Base-by-base conservation (phyloP, 2,329 filamentous ascomycete species). In the Calonectria pseudoreteaudii region DNA sequence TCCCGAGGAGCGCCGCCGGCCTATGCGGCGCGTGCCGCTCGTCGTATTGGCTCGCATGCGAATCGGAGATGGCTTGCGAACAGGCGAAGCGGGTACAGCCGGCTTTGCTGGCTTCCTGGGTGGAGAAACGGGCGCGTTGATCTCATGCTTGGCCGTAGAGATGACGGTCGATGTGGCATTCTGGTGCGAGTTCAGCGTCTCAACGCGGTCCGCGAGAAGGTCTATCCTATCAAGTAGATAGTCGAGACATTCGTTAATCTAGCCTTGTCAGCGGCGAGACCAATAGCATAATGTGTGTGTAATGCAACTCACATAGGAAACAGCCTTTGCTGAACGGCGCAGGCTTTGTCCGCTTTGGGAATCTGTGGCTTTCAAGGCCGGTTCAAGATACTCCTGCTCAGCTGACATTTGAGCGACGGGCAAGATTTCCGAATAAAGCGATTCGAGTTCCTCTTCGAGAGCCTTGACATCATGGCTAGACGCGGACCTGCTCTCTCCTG, bases 321-420 rank as follows among this genome's bases (percentile, higher is more conserved):
- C 78, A 3, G 89, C 89, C 7, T 85, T 84, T 0, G 85, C 84
- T 0, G 89, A 87, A 41, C 86, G 86, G 13, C 82, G 82, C n/a
- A 88, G 76, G 28, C 84, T 86, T 47, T 87, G 84, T 0, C 86
- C 85, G 65, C 86, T 87, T 70, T 84, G 86, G 3, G 85, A 82
- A 9, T 87, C 83, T 6, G 89, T 81, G 0, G 86, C 84, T 70
- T 84, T 83, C 8, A 91, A 83, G 1, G 93, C 90, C 0, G 93
- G 93, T 73, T 91, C 89, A 7, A 93, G 86, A 76, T 92, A 89
- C 80, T 94, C 91, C 77, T 93, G 90, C 76, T 94, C 92, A 1
- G 92, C 88, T 0, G 93, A 91, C 91, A 95, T 94, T 75, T 93
- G 91, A 9, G 92, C 90, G 2, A 95, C 91, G 0, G 93, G 91